phyloP scores from a whole-genome alignment of 352 stramenopile species.

The Phytopythium boreale region DNA sequence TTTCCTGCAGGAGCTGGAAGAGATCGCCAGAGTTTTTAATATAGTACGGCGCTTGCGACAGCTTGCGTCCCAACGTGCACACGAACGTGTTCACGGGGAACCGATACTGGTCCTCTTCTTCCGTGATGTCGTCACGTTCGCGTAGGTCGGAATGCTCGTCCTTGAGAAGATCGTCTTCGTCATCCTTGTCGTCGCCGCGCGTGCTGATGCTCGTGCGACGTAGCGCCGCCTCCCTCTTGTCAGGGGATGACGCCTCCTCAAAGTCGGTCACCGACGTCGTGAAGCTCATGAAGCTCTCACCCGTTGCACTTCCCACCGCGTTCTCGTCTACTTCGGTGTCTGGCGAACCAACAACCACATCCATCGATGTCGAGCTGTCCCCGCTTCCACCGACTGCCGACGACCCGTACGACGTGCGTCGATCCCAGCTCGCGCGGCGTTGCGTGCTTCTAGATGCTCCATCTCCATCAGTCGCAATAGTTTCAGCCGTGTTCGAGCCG shows the following conservation, averaged over 20 bases:
- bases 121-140: slow-evolving; percentile 21
- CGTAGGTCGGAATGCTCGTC: neutral
- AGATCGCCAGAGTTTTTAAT: slow-evolving; percentile 87
- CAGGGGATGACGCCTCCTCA: slow-evolving; percentile 13
- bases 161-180: neutral
- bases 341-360: slow-evolving; percentile 3
- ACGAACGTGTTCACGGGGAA: slow-evolving; percentile 86
- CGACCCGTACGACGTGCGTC: slow-evolving; percentile 8
- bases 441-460: slow-evolving; percentile 7
- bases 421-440: neutral
- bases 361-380: neutral
- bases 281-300: slow-evolving; percentile 13
- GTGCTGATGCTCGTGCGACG: slow-evolving; percentile 2
- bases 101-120: slow-evolving; percentile 49
- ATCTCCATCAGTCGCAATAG: neutral
- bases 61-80: slow-evolving; percentile 77
- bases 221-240: slow-evolving; percentile 13
- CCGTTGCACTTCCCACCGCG: slow-evolving; percentile 13
- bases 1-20: slow-evolving; percentile 80
- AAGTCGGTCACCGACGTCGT: slow-evolving; percentile 10
- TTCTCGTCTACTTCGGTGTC: slow-evolving; percentile 1
- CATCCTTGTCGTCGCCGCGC: slow-evolving; percentile 18
- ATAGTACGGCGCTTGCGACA: slow-evolving; percentile 82
- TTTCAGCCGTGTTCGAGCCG: neutral
- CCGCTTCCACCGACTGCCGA: neutral